A percentile compares a stretch with the other conserved stretches of the same genome.
Conservation (phyloP, 371 early-diverging fungal species). For the Apophysomyces trapeziformis region DNA sequence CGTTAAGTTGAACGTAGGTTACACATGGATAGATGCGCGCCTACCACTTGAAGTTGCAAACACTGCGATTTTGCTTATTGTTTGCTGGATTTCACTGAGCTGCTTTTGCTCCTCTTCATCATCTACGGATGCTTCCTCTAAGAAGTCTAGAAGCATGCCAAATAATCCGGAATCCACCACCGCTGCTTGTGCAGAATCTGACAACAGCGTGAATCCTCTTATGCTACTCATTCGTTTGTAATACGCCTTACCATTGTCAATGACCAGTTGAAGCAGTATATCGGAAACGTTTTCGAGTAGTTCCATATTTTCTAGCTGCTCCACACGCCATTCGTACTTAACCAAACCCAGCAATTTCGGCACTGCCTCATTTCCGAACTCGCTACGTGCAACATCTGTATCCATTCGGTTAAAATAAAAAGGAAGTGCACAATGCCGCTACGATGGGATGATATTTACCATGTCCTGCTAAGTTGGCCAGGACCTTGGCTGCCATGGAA, state of each 20-base stretch:
- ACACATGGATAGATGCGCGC: background rate
- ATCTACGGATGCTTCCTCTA: constrained; percentile 43
- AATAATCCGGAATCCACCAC: constrained; percentile 46
- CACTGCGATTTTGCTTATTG: constrained; percentile 48
- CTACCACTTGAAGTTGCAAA: constrained; percentile 54
- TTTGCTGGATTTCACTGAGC: constrained; percentile 47
- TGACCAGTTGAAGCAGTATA: constrained; percentile 39
- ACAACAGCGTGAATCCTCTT: constrained; percentile 8
- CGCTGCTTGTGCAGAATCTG: constrained; percentile 48
- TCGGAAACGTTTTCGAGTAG: constrained; percentile 36
- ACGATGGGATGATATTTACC: constrained; percentile 21
- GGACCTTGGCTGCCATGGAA: constrained; percentile 36
- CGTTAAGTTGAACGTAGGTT: background rate
- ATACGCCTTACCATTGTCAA: constrained; percentile 44
- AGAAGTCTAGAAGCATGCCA: constrained; percentile 43
- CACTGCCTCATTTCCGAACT: constrained; percentile 22
- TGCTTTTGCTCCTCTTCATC: constrained; percentile 57
- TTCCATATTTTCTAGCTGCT: constrained; percentile 35
- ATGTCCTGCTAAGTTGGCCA: constrained; percentile 38
- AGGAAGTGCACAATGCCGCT: background rate
- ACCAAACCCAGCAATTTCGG: constrained; percentile 30
- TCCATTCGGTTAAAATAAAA: background rate
- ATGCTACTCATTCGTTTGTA: constrained; percentile 2
- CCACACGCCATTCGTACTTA: constrained; percentile 30
- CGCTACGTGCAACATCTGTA: constrained; percentile 20